phyloP scores from a whole-genome alignment of 1,284 basidiomycete genomes.

The Phylloboletellus chloephorus region DNA sequence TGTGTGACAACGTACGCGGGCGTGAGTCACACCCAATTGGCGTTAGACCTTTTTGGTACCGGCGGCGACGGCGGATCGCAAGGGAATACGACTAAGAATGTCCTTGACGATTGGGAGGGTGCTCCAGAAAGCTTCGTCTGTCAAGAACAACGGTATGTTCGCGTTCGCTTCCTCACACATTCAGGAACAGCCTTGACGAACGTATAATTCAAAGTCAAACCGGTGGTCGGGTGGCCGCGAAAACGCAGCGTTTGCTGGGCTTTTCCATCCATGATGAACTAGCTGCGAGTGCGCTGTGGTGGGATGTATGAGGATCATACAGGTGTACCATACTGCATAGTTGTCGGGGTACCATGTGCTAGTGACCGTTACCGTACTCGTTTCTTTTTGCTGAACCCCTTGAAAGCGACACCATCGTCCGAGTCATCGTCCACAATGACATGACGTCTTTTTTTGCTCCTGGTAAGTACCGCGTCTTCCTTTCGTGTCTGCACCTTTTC shows the following conservation, averaged over 20 bases:
- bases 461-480: constrained; percentile 1
- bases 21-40: constrained; percentile 88
- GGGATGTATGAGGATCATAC: not conserved
- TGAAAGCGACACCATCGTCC: constrained; percentile 63
- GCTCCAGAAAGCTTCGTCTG: constrained; percentile 95
- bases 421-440: constrained; percentile 59
- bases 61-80: constrained; percentile 53
- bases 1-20: constrained; percentile 96
- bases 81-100: constrained; percentile 61
- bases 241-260: constrained; percentile 81
- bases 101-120: constrained; percentile 88
- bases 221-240: constrained; percentile 85
- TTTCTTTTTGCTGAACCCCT: constrained; percentile 49
- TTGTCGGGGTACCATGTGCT: not conserved
- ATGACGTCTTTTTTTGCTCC: constrained; percentile 34
- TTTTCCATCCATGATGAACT: constrained; percentile 81
- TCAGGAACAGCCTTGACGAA: constrained; percentile 5
- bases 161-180: constrained; percentile 3
- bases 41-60: constrained; percentile 81
- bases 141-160: constrained; percentile 79
- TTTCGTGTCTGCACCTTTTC: not conserved
- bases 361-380: constrained; percentile 11
- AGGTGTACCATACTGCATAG: constrained; percentile 9
- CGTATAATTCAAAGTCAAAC: constrained; percentile 52
- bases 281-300: constrained; percentile 14